Percentiles rank a stretch among this genome's conserved stretches.
phyloP scores from a whole-genome alignment of 2,329 filamentous ascomycete genomes.

The Penicillium sp. region DNA sequence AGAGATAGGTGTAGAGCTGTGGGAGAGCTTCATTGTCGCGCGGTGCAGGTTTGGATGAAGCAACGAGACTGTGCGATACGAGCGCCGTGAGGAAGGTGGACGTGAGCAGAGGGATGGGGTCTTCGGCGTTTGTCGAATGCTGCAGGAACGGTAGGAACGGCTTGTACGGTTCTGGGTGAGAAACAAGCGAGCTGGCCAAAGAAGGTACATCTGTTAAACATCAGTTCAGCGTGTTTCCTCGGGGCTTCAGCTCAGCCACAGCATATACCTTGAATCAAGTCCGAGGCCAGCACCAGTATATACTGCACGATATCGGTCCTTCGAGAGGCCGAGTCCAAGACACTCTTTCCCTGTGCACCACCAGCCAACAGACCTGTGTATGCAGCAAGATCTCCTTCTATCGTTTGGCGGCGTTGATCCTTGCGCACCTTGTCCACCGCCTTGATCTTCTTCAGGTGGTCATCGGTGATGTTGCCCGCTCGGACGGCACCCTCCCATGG shows the following conservation, averaged over 20 bases:
- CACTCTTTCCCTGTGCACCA: slow-evolving; percentile 61
- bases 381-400: slow-evolving; percentile 74
- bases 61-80: slow-evolving; percentile 62
- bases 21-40: slow-evolving; percentile 75
- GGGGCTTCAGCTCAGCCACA: not conserved
- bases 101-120: slow-evolving; percentile 83
- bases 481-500: slow-evolving; percentile 96
- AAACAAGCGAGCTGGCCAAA: slow-evolving; percentile 72
- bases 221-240: not conserved
- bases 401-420: slow-evolving; percentile 78
- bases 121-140: slow-evolving; percentile 77
- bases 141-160: slow-evolving; percentile 82
- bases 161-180: slow-evolving; percentile 67
- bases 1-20: slow-evolving; percentile 80
- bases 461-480: slow-evolving; percentile 88
- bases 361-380: slow-evolving; percentile 82
- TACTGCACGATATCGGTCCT: slow-evolving; percentile 91
- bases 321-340: slow-evolving; percentile 81
- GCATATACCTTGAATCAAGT: slow-evolving; percentile 74
- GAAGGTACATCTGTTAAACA: slow-evolving; percentile 67
- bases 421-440: slow-evolving; percentile 94
- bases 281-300: slow-evolving; percentile 81
- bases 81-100: slow-evolving; percentile 82
- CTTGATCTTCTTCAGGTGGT: slow-evolving; percentile 92
- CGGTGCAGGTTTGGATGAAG: slow-evolving; percentile 56